phyloP scores from a whole-genome alignment of 2,329 filamentous ascomycete genomes.

The Lojkania enalia region DNA sequence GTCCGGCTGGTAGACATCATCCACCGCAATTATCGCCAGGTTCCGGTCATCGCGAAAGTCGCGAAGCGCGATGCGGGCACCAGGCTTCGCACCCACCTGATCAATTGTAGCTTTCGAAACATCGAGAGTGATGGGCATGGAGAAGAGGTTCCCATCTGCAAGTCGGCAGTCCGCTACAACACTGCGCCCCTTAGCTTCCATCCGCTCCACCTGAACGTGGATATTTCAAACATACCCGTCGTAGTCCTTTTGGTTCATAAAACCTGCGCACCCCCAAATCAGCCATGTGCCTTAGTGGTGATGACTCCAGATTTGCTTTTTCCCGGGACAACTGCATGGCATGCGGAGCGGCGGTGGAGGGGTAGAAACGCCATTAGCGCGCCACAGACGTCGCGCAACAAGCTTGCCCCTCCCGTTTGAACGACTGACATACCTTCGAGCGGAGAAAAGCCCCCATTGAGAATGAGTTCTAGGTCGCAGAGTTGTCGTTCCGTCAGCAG shows the following conservation, averaged over 20 bases:
- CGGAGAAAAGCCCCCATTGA: constrained; percentile 97
- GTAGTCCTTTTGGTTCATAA: constrained; percentile 97
- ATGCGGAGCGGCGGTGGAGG: too few species aligned
- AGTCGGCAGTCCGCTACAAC: constrained; percentile 90
- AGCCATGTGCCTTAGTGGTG: too few species aligned
- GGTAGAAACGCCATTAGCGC: too few species aligned
- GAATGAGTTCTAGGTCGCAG: constrained; percentile 94
- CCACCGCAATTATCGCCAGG: constrained; percentile 91
- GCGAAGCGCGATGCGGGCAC: constrained; percentile 81
- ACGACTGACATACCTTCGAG: constrained; percentile 74
- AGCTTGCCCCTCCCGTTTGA: too few species aligned
- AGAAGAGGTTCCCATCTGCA: constrained; percentile 85
- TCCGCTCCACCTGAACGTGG: too few species aligned
- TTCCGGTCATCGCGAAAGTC: constrained; percentile 97
- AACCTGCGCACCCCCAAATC: constrained; percentile 61
- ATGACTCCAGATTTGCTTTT: too few species aligned
- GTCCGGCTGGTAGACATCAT: constrained; percentile 93
- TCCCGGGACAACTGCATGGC: too few species aligned
- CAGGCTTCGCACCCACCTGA: constrained; percentile 73
- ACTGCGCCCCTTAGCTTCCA: constrained; percentile 50
- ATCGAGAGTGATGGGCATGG: constrained; percentile 96
- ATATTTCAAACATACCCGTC: constrained; percentile 66
- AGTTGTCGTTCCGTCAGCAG: constrained; percentile 90
- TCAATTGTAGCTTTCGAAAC: constrained; percentile 75
- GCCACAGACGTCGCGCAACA: too few species aligned